Percentiles rank a stretch among this genome's conserved stretches.
Conservation (phyloP, 768 basidiomycete species). For the Lactarius indigo region DNA sequence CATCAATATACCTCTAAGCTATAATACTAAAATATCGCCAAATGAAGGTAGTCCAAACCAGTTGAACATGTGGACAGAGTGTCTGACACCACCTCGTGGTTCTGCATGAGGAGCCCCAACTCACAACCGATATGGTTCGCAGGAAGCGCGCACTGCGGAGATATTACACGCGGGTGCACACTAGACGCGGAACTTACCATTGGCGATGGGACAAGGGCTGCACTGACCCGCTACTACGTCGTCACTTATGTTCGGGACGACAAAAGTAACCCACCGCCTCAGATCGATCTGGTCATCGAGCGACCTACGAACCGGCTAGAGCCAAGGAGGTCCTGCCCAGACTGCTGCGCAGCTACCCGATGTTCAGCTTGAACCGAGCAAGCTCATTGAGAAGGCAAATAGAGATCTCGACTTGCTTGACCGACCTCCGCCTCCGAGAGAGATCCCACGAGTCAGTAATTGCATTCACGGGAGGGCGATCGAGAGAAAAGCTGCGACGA, state of each 20-base stretch:
- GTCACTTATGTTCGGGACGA: constrained; percentile 49
- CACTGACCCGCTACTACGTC: too few relatives aligned
- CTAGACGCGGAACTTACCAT: constrained; percentile 45
- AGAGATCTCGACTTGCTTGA: constrained; percentile 38
- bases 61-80: constrained; percentile 67
- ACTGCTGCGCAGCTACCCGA: constrained; percentile 45
- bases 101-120: constrained; percentile 42
- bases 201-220: constrained; percentile 27
- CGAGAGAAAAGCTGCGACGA: constrained; percentile 41
- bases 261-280: constrained; percentile 52
- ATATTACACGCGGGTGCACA: constrained; percentile 49
- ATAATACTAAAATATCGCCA: neutral
- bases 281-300: constrained; percentile 64
- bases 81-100: constrained; percentile 54
- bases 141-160: constrained; percentile 55
- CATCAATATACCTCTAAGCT: neutral
- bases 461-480: constrained; percentile 45
- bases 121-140: constrained; percentile 57
- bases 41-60: constrained; percentile 66
- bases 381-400: constrained; percentile 40
- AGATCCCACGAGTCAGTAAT: constrained; percentile 48
- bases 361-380: constrained; percentile 56
- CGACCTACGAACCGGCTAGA: constrained; percentile 38
- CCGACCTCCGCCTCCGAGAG: constrained; percentile 53
- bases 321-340: neutral